Evolutionary conservation across 2,329 filamentous ascomycete genomes (phyloP).

Genomic region (Xylariales sp.): DNA sequence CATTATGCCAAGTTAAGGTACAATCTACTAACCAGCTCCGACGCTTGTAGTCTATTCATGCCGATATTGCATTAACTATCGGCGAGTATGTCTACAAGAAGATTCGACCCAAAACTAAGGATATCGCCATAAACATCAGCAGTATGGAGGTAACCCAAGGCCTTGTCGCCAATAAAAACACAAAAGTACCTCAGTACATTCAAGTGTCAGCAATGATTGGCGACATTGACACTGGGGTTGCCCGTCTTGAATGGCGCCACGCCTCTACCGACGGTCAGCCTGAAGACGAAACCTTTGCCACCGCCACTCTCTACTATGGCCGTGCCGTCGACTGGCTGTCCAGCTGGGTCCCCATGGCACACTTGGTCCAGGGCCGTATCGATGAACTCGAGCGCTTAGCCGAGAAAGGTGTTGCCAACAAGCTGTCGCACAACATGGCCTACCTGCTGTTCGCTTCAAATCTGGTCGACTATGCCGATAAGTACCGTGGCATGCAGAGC

Average conservation of each 20-base stretch:
- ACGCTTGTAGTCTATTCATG: slow-evolving; percentile 45
- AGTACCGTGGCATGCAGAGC: slow-evolving; percentile 50
- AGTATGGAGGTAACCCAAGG: slow-evolving; percentile 31
- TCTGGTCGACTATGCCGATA: slow-evolving; percentile 45
- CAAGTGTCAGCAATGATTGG: slow-evolving; percentile 23
- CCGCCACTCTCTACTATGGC: slow-evolving; percentile 47
- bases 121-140: not conserved
- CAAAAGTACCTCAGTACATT: slow-evolving; percentile 23
- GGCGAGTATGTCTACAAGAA: slow-evolving; percentile 55
- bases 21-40: too few relatives aligned
- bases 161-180: slow-evolving; percentile 25
- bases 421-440: slow-evolving; percentile 64
- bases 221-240: slow-evolving; percentile 39
- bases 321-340: slow-evolving; percentile 46
- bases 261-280: slow-evolving; percentile 29
- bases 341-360: slow-evolving; percentile 60
- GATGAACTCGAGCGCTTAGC: slow-evolving; percentile 53
- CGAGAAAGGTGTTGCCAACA: slow-evolving; percentile 57
- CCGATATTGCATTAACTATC: slow-evolving; percentile 61
- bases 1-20: too few relatives aligned
- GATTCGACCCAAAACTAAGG: slow-evolving; percentile 37
- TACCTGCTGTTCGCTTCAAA: slow-evolving; percentile 61
- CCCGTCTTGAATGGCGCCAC: slow-evolving; percentile 28
- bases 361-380: slow-evolving; percentile 59
- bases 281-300: slow-evolving; percentile 36